Conservation (phyloP, 2,329 filamentous ascomycete species). For the Fusarium nanum region DNA sequence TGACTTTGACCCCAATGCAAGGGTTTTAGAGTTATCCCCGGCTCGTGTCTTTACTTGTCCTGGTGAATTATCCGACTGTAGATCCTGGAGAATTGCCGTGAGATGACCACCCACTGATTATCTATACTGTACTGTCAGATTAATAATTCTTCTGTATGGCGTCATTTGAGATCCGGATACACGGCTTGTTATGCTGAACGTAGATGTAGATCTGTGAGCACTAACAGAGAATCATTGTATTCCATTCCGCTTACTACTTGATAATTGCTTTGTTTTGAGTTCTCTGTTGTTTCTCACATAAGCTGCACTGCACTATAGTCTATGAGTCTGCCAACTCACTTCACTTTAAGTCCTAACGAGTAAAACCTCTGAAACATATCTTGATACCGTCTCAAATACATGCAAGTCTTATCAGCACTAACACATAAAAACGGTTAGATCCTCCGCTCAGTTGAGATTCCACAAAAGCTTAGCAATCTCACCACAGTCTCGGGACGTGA, state of each 20-base stretch:
- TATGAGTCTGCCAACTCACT: slow-evolving; percentile 15
- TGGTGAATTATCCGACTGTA: background rate
- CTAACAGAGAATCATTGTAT: slow-evolving; percentile 3
- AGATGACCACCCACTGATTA: background rate
- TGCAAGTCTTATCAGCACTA: slow-evolving; percentile 37
- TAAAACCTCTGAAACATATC: background rate
- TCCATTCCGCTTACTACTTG: background rate
- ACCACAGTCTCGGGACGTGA: slow-evolving; percentile 13
- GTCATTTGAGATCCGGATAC: slow-evolving; percentile 20
- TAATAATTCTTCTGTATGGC: background rate
- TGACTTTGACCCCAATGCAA: slow-evolving; percentile 20
- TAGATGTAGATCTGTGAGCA: slow-evolving; percentile 30
- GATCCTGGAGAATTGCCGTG: background rate
- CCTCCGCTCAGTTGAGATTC: background rate
- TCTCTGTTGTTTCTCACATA: slow-evolving; percentile 18
- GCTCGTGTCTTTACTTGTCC: slow-evolving; percentile 4
- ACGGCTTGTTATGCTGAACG: background rate
- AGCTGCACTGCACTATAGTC: background rate
- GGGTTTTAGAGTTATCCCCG: slow-evolving; percentile 44
- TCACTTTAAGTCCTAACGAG: background rate
- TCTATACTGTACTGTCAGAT: background rate
- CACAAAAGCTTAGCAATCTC: slow-evolving; percentile 39
- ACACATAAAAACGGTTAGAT: background rate
- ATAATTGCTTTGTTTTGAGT: background rate
- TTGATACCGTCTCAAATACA: background rate